phyloP scores from a whole-genome alignment of 2,329 filamentous ascomycete genomes.

The Fusarium anguioides region DNA sequence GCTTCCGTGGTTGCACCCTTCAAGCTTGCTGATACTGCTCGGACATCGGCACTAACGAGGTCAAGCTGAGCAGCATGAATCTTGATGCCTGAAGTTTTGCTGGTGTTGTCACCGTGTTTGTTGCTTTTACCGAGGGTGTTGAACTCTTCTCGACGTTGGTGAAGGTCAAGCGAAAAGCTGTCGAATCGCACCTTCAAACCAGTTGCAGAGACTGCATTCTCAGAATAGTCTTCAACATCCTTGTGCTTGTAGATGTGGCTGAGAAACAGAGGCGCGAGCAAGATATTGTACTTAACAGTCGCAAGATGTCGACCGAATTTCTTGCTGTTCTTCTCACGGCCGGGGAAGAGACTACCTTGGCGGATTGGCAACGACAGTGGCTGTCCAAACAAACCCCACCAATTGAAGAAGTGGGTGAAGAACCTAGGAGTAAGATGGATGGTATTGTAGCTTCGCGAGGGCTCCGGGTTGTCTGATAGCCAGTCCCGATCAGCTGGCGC shows the following conservation, averaged over 20 bases:
- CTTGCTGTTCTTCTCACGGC: slow-evolving; percentile 95
- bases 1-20: slow-evolving; percentile 82
- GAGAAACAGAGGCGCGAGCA: slow-evolving; percentile 91
- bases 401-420: slow-evolving; percentile 97
- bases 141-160: slow-evolving; percentile 93
- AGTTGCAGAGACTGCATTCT: slow-evolving; percentile 84
- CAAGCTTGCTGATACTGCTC: slow-evolving; percentile 92
- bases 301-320: slow-evolving; percentile 97
- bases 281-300: slow-evolving; percentile 97
- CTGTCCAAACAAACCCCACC: slow-evolving; percentile 97
- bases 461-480: slow-evolving; percentile 77
- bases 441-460: slow-evolving; percentile 93
- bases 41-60: slow-evolving; percentile 88
- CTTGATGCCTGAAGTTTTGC: slow-evolving; percentile 88
- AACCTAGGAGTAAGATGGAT: slow-evolving; percentile 94
- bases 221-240: slow-evolving; percentile 85
- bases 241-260: slow-evolving; percentile 99
- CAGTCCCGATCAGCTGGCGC: slow-evolving; percentile 90
- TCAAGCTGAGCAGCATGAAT: slow-evolving; percentile 96
- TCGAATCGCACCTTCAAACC: slow-evolving; percentile 96
- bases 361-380: slow-evolving; percentile 94
- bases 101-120: slow-evolving; percentile 73
- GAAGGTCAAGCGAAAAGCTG: slow-evolving; percentile 96
- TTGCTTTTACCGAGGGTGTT: slow-evolving; percentile 81
- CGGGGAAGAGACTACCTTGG: slow-evolving; percentile 91